phyloP scores from a whole-genome alignment of 169 alveolate species.

The Cryptosporidium canis region DNA sequence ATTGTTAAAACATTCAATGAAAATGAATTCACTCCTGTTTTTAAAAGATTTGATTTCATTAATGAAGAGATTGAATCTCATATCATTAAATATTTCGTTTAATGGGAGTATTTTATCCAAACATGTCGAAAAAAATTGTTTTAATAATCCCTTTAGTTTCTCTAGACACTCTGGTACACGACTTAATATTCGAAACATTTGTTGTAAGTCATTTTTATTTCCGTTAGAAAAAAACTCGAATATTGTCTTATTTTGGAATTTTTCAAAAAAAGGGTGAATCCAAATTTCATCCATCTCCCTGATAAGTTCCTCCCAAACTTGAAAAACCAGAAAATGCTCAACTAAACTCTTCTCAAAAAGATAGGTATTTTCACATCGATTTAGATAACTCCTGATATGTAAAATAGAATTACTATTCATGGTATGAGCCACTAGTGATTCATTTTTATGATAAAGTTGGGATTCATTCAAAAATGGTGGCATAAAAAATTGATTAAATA shows the following conservation, averaged over 20 bases:
- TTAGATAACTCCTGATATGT: slow-evolving; percentile 9
- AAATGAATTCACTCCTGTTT: slow-evolving; percentile 26
- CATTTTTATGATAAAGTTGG: slow-evolving; percentile 2
- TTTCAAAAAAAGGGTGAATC: slow-evolving; percentile 52
- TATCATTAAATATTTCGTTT: not conserved
- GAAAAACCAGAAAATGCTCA: slow-evolving; percentile 14
- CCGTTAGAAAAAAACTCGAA: slow-evolving; percentile 17
- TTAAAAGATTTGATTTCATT: not conserved
- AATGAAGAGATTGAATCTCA: not conserved
- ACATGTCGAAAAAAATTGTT: not conserved
- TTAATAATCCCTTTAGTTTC: slow-evolving; percentile 11
- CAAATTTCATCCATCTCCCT: slow-evolving; percentile 30
- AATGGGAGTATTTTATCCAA: slow-evolving; percentile 11
- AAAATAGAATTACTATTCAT: not conserved
- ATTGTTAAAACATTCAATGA: slow-evolving; percentile 21
- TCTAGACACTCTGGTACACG: slow-evolving; percentile 50
- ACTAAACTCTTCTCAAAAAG: slow-evolving; percentile 36
- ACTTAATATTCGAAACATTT: slow-evolving; percentile 33
- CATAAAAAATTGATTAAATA: slow-evolving; percentile 19
- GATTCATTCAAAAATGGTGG: slow-evolving; percentile 10
- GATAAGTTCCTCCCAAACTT: slow-evolving; percentile 55
- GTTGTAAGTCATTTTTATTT: slow-evolving; percentile 4
- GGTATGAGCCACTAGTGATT: not conserved
- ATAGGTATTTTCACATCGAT: slow-evolving; percentile 19
- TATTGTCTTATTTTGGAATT: not conserved